Percentiles rank a stretch among this genome's conserved stretches.
phyloP scores from a whole-genome alignment of 1,139 yeast species.

The Hansenula lynferdii region DNA sequence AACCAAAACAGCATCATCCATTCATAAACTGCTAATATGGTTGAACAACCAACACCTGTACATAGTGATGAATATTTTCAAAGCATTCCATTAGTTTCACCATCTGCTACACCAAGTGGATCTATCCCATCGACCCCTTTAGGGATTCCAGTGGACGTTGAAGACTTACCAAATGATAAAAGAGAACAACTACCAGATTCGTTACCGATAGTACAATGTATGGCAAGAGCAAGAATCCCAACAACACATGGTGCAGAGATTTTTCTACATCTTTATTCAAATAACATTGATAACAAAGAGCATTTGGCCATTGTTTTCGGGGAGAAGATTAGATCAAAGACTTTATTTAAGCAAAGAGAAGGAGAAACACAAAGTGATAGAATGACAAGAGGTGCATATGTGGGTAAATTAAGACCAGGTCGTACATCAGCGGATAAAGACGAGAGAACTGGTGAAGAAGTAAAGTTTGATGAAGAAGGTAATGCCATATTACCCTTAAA shows the following conservation, averaged over 20 bases:
- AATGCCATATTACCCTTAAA: conserved; percentile 41
- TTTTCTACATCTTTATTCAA: conserved; percentile 82
- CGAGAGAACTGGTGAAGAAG: conserved; percentile 33
- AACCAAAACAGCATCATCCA: no score
- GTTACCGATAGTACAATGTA: conserved; percentile 79
- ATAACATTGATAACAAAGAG: conserved; percentile 84
- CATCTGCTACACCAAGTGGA: conserved; percentile 18
- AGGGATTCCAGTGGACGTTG: conserved; percentile 21
- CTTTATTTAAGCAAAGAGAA: conserved; percentile 56
- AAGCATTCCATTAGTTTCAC: conserved; percentile 21
- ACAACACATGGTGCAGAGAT: conserved; percentile 93
- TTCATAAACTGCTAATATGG: not conserved
- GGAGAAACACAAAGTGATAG: conserved; percentile 87
- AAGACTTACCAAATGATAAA: conserved; percentile 15
- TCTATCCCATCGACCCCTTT: conserved; percentile 23
- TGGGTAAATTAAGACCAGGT: conserved; percentile 87
- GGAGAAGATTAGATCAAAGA: conserved; percentile 75
- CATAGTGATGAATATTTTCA: conserved; percentile 4
- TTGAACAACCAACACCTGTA: conserved; percentile 13
- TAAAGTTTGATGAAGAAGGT: conserved; percentile 48
- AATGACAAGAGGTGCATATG: conserved; percentile 96
- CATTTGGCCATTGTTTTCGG: conserved; percentile 98
- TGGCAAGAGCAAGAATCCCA: conserved; percentile 90
- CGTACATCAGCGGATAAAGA: conserved; percentile 66
- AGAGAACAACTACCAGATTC: conserved; percentile 29